Evolutionary conservation across 352 stramenopile species (phyloP), one percentile per base, ranked within the genome.

Genomic region (Globisporangium uncinulatum): DNA sequence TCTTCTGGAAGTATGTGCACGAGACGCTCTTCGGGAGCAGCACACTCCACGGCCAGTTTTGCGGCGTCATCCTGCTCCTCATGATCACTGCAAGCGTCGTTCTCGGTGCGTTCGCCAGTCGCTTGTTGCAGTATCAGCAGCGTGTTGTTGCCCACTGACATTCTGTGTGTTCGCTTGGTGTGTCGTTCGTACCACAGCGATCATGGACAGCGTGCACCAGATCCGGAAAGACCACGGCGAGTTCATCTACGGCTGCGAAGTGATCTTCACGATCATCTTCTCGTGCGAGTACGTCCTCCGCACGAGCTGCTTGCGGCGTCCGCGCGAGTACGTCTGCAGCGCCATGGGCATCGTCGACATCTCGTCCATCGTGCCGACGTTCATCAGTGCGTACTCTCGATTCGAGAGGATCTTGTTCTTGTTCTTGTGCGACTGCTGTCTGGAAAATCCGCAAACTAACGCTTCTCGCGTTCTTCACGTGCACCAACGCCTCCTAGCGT

Each of bases 1-100:
- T 63, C 60, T 66, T 71, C 47, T 87, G 77, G 69, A 70, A 84
- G 46, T 56, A 66, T n/a, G 70, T 87, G 10, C 77, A 91, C 60
- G 71, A 89, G 52, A 77, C 80, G 49, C 77, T 91, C 52, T 89
- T 88, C 53, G 71, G 75, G 36, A 89, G 73, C 69, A 77, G 57
- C 21, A 88, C 79, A 41, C 67, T 67, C 19, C 72, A 72, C 48
- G 81, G 81, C 7, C 81, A 88, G 52, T 56, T 75, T 20, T 70
- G 73, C 24, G 81, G 72, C 39, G 67, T 89, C 15, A 61, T 89
- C 31, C 53, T 91, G 56, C 66, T 91, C 10, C 57, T 87, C 5
- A 86, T 91, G 73, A 82, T 91, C 54, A 75, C 81, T 7, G 82
- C 73, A 45, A 91, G 81, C 52, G 79, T 91, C 13, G 61, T 79